Percentiles rank a stretch among this genome's conserved stretches.
phyloP scores from a whole-genome alignment of 768 basidiomycete genomes.

The Pisolithus sp. region DNA sequence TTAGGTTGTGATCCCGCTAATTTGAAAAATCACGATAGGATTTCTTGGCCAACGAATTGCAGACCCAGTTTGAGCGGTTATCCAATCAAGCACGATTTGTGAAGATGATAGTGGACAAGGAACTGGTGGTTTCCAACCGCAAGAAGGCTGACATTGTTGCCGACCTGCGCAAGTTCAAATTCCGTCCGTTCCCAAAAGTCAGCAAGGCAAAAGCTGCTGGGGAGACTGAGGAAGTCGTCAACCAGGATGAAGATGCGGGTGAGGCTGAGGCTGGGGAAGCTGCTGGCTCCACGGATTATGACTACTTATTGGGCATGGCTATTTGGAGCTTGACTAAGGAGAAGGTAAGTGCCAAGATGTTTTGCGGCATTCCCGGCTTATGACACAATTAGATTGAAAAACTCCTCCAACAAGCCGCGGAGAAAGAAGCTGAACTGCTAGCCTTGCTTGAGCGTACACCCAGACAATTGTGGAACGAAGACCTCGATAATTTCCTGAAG shows the following conservation, averaged over 20 bases:
- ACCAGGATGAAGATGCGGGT: conserved; percentile 44
- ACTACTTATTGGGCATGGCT: conserved; percentile 92
- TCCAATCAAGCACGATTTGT: conserved; percentile 96
- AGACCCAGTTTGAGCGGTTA: conserved; percentile 73
- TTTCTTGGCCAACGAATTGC: conserved; percentile 75
- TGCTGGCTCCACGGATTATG: conserved; percentile 61
- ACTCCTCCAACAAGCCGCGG: conserved; percentile 69
- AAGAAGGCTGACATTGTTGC: conserved; percentile 81
- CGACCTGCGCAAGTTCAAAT: conserved; percentile 77
- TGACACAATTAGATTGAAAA: conserved; percentile 63
- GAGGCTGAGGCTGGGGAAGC: conserved; percentile 40
- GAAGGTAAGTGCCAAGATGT: conserved; percentile 47
- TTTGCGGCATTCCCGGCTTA: background rate
- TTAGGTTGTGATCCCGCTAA: background rate
- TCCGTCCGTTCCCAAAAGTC: conserved; percentile 88
- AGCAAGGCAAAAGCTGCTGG: conserved; percentile 59
- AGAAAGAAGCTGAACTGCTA: conserved; percentile 79
- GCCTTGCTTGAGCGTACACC: conserved; percentile 71
- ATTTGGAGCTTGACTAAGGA: conserved; percentile 94
- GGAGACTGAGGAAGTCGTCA: conserved; percentile 54
- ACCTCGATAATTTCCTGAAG: conserved; percentile 75
- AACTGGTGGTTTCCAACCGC: conserved; percentile 78
- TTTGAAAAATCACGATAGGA: conserved; percentile 45
- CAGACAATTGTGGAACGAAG: conserved; percentile 81
- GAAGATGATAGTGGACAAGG: conserved; percentile 86